A percentile compares a stretch with the other conserved stretches of the same genome.
Evolutionary conservation across 2,329 filamentous ascomycete species (phyloP).

Genomic region (Aspergillus japonicus): DNA sequence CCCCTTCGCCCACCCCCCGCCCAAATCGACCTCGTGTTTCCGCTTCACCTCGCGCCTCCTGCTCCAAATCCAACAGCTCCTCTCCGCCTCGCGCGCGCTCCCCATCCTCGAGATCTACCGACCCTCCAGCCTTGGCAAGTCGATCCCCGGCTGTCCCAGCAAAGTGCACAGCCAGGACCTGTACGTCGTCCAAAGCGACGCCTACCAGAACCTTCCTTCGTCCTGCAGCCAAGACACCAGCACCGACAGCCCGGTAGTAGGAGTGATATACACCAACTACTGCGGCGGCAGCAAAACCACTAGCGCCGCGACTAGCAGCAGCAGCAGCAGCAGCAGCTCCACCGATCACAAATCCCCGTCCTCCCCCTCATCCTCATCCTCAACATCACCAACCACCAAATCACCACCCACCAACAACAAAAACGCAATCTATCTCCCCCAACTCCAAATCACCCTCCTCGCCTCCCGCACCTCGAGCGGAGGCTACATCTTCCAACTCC

Average conservation of each 20-base stretch:
- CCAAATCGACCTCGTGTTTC: constrained; percentile 26
- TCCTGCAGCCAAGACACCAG: background rate
- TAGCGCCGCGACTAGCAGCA: background rate
- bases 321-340: background rate
- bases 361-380: background rate
- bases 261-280: background rate
- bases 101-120: constrained; percentile 35
- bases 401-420: background rate
- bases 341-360: background rate
- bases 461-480: background rate
- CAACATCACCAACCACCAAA: background rate
- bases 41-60: constrained; percentile 30
- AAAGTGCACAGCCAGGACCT: constrained; percentile 29
- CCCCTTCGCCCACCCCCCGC: constrained; percentile 31
- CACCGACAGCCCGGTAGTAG: background rate
- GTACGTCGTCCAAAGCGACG: constrained; percentile 30
- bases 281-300: background rate
- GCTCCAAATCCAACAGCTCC: constrained; percentile 36
- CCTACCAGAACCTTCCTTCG: constrained; percentile 14
- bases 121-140: constrained; percentile 27
- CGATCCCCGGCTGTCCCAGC: constrained; percentile 17
- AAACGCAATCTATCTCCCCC: background rate
- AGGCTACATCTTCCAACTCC: background rate
- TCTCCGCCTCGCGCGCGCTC: constrained; percentile 21
- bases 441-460: background rate